Base-by-base conservation (phyloP, 768 basidiomycete genomes). In the Termitomyces heimii region DNA sequence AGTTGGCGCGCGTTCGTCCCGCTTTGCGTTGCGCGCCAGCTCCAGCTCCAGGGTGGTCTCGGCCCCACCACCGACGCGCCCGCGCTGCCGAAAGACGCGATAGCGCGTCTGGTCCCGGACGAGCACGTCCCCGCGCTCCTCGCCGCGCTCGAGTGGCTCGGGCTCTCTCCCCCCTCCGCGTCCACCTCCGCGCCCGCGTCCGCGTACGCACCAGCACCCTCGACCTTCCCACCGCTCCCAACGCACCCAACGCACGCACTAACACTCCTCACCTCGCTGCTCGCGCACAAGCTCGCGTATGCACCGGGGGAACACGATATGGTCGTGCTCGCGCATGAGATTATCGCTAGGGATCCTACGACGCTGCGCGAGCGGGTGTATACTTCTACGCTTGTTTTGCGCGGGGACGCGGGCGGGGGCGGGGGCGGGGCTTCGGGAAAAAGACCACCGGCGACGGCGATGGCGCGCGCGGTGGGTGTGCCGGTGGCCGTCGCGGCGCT, bases 401-500 rank as follows among this genome's bases (percentile, higher is more conserved):
- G 87, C 62, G 93, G 77, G 77, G 8, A 64, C 69, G 22, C 51
- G 61, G 1, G n/a, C n/a, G n/a, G n/a, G n/a, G n/a, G n/a, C n/a
- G n/a, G n/a, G n/a, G n/a, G n/a, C n/a, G n/a, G n/a, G n/a, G n/a
- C n/a, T n/a, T n/a, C n/a, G n/a, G n/a, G n/a, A n/a, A n/a, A n/a
- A n/a, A n/a, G n/a, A n/a, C n/a, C n/a, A n/a, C 67, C 65, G 1
- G 81, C 79, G 3, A 88, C 89, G 0, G 94, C 94, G 5, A 97
- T 97, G 94, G 83, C 92, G n/a, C 77, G 85, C 31, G 92, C 89
- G 3, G 94, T 97, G 18, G 94, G 94, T 4, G 71, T 94, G 45
- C 94, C 94, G 0, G 83, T 95, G 7, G 94, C 90, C 1, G 82
- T 94, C 64, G 92, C 92, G 1, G 84, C 92, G 1, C 67, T 89